phyloP scores from a whole-genome alignment of 495 filamentous ascomycete species.

The Hyaloscypha hepaticicola region DNA sequence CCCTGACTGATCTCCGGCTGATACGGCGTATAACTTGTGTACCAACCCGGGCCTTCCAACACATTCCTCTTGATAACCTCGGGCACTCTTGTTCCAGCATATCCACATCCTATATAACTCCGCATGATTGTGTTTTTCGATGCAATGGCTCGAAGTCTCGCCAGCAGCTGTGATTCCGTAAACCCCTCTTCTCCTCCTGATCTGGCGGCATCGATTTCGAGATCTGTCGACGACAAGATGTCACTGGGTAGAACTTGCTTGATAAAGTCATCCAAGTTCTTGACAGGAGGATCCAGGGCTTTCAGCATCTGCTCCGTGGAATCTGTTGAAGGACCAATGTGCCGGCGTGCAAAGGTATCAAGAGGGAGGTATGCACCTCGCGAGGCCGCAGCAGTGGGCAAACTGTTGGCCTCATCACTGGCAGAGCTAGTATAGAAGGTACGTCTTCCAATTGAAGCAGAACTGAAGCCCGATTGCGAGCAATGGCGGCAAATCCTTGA shows the following conservation, averaged over 20 bases:
- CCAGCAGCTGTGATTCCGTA: slow-evolving; percentile 68
- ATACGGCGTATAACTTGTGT: slow-evolving; percentile 98
- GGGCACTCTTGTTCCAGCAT: slow-evolving; percentile 82
- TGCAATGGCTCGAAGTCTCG: slow-evolving; percentile 62
- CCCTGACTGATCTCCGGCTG: slow-evolving; percentile 98
- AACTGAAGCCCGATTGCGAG: background rate
- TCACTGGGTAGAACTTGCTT: slow-evolving; percentile 79
- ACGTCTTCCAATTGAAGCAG: slow-evolving; percentile 14
- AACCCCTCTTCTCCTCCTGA: slow-evolving; percentile 50
- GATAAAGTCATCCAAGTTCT: slow-evolving; percentile 83
- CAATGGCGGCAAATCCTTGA: slow-evolving; percentile 20
- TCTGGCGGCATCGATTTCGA: slow-evolving; percentile 48
- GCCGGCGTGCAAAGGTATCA: slow-evolving; percentile 77
- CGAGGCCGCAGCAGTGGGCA: slow-evolving; percentile 1
- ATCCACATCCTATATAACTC: slow-evolving; percentile 84
- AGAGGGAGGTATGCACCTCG: slow-evolving; percentile 32
- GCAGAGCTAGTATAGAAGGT: slow-evolving; percentile 31
- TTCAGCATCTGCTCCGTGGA: slow-evolving; percentile 79
- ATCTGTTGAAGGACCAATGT: slow-evolving; percentile 83
- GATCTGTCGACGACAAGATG: slow-evolving; percentile 69
- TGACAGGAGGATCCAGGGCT: slow-evolving; percentile 70
- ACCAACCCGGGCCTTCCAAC: slow-evolving; percentile 93
- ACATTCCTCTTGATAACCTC: slow-evolving; percentile 95
- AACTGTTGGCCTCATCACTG: slow-evolving; percentile 25
- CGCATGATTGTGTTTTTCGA: slow-evolving; percentile 59